These are phyloP conservation scores for Coniosporium tulheliwenetii DNA, from an alignment of 2,329 filamentous ascomycete genomes.

Conservation along the genomic window DNA sequence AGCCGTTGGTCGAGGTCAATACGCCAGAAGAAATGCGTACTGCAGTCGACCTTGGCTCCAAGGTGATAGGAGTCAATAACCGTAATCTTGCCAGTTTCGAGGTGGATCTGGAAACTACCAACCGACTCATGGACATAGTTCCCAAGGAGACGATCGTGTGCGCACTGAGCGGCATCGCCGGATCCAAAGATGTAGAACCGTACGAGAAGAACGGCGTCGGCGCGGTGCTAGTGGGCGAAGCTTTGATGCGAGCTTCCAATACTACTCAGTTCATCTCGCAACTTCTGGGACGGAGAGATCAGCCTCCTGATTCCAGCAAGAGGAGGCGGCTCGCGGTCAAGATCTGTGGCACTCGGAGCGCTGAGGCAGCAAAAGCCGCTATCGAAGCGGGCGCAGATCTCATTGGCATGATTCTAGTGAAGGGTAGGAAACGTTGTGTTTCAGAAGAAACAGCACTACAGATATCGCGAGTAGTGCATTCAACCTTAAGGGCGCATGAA, in stretches of 20 bases:
- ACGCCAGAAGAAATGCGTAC: conserved; percentile 83
- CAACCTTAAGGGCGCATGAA: conserved; percentile 20
- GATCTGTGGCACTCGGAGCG: conserved; percentile 80
- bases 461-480: conserved; percentile 67
- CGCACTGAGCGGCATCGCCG: conserved; percentile 86
- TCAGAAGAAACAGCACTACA: conserved; percentile 60
- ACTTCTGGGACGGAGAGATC: conserved; percentile 48
- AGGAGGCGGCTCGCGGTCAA: conserved; percentile 55
- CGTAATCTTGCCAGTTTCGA: conserved; percentile 93
- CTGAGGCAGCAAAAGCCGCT: conserved; percentile 65
- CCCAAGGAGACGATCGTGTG: conserved; percentile 77
- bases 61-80: conserved; percentile 96
- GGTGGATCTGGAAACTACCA: conserved; percentile 86
- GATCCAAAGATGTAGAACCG: conserved; percentile 70
- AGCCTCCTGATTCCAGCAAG: conserved; percentile 14
- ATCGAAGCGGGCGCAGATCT: conserved; percentile 80
- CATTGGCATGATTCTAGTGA: conserved; percentile 82
- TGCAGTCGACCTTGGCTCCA: conserved; percentile 71
- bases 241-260: conserved; percentile 82
- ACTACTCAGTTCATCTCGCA: conserved; percentile 70
- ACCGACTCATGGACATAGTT: conserved; percentile 73
- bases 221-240: conserved; percentile 86
- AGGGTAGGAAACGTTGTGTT: conserved; percentile 66
- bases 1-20: conserved; percentile 93
- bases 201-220: conserved; percentile 84